Evolutionary conservation across 257 asterid genomes (phyloP).

Genomic region (Solanum pinnatisectum): DNA sequence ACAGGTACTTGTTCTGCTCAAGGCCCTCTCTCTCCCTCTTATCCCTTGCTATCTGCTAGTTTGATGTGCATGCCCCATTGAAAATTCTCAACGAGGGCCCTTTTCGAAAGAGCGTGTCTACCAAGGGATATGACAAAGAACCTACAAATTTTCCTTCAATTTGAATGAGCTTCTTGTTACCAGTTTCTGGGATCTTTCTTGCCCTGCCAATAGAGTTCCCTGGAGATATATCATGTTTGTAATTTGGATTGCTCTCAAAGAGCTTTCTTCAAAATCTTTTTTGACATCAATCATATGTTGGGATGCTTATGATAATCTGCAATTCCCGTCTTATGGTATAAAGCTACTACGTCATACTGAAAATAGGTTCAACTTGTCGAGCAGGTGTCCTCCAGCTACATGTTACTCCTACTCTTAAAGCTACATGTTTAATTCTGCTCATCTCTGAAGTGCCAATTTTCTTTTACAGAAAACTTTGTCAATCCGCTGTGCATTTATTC

Average conservation of each 20-base stretch:
- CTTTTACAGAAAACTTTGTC: not conserved
- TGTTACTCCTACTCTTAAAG: not conserved
- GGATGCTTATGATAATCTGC: not conserved
- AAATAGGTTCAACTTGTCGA: not conserved
- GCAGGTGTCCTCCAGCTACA: not conserved
- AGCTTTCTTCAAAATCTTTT: not conserved
- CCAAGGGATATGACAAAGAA: not conserved
- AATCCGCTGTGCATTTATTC: not conserved
- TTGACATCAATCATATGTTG: not conserved
- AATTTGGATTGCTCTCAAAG: not conserved
- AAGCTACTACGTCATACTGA: not conserved
- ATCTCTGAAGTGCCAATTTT: not conserved
- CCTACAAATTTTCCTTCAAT: not conserved
- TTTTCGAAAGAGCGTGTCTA: not conserved
- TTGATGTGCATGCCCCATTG: not conserved
- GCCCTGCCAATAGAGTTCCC: not conserved
- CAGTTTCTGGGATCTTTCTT: not conserved
- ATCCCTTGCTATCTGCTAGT: not conserved
- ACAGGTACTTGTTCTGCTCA: slow-evolving; percentile 26
- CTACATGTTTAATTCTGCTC: not conserved
- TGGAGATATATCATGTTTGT: not conserved
- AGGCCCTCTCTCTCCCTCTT: not conserved
- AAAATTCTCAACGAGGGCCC: not conserved
- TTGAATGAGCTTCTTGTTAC: not conserved
- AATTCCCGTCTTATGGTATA: not conserved